Evolutionary conservation across 192 early-diverging fungal genomes (phyloP), one percentile per base, ranked within the genome.

Genomic region (Backusella morwellensis): DNA sequence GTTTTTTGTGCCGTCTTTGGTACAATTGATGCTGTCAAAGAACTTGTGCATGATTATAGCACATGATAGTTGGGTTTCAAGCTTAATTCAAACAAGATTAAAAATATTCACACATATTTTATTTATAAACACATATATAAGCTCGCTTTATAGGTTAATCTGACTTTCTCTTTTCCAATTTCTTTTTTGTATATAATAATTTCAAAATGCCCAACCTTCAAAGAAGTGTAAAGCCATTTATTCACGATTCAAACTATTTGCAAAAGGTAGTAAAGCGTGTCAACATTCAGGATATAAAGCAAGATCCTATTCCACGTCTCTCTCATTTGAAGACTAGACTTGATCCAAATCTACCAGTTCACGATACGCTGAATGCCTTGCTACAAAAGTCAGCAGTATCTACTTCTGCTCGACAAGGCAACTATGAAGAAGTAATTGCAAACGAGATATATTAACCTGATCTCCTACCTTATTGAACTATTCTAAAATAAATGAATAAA

Each of bases 21-120:
- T 34, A 88, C 85, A 36, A 83, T 91, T 32, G 88, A 92, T 74
- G 88, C 92, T 4, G 85, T 92, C 78, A 88, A 88, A 79, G 82
- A 83, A 2, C 86, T 93, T 40, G 36, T 70, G 35, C 35, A 70
- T 40, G 68, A 70, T 23, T 70, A 70, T 70, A 23, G 11, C 35
- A 41, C 38, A 70, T 70, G 35, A 70, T 40, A 70, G 7, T 8
- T 26, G 29, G 56, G 56, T 63, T 63, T 29, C 56, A 63, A 63
- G 56, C 56, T 63, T 63, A 63, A 29, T 29, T 63, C 35, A 23
- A 40, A 14, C n/a, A 69, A 69, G 35, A 35, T 32, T 63, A 67
- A 68, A 34, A 35, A 68, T 32, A 35, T 32, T 68, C 38, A 63
- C 56, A 63, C 56, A 63, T 69, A 7, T 41, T 38, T 40, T 35